Conservation (phyloP, 441 rosid genomes). For the Brassica balearica region DNA sequence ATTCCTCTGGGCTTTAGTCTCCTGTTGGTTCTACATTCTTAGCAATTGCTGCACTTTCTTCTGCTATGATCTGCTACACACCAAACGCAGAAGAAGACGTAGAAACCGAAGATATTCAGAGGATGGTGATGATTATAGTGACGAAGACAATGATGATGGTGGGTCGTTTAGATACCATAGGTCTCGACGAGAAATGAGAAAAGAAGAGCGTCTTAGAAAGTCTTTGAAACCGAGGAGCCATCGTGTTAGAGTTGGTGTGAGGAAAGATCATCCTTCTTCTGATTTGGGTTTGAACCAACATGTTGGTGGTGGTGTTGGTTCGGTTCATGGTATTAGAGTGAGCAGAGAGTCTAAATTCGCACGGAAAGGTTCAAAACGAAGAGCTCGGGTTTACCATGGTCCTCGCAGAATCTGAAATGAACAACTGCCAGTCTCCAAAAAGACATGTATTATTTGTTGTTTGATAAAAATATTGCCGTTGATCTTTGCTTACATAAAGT, state of each 20-base stretch:
- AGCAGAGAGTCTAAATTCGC: constrained; percentile 53
- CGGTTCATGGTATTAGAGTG: constrained; percentile 46
- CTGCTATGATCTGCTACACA: constrained; percentile 36
- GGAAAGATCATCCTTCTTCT: constrained; percentile 40
- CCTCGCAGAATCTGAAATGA: constrained; percentile 21
- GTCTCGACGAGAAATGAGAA: constrained; percentile 38
- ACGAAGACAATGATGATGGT: constrained; percentile 24
- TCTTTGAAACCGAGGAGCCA: constrained; percentile 55
- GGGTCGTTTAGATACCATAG: constrained; percentile 24
- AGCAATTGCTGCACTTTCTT: constrained; percentile 47
- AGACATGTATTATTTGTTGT: neutral
- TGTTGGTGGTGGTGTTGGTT: constrained; percentile 27
- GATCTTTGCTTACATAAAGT: too few species aligned
- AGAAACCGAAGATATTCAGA: constrained; percentile 36
- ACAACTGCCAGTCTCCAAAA: neutral
- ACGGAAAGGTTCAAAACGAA: constrained; percentile 42
- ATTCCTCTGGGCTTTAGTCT: constrained; percentile 46
- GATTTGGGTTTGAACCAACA: constrained; percentile 32
- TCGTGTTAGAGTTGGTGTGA: constrained; percentile 47
- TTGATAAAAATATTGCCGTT: neutral
- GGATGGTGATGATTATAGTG: constrained; percentile 20
- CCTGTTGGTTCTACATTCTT: constrained; percentile 51
- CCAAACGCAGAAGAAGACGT: constrained; percentile 31
- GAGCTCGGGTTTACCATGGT: constrained; percentile 28
- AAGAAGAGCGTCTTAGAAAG: constrained; percentile 49